phyloP scores from a whole-genome alignment of 2,329 filamentous ascomycete species.

The Ilyonectria robusta region DNA sequence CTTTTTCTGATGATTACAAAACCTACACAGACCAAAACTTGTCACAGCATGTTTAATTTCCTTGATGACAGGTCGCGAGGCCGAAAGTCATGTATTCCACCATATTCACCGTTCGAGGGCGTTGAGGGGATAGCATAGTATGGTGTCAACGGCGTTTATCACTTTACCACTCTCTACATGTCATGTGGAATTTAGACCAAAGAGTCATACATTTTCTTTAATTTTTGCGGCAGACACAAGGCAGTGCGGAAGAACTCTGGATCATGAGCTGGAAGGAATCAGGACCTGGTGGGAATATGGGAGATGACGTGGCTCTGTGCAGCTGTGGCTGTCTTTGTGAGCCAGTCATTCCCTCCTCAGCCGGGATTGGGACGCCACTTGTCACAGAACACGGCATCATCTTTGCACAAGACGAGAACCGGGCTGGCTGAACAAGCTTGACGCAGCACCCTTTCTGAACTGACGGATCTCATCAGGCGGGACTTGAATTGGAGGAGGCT shows the following conservation, averaged over 20 bases:
- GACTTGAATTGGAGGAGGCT: constrained; percentile 28
- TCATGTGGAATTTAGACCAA: constrained; percentile 54
- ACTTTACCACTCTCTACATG: constrained; percentile 55
- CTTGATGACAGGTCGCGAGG: constrained; percentile 43
- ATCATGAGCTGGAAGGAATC: constrained; percentile 37
- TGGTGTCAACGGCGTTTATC: constrained; percentile 69
- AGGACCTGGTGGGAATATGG: constrained; percentile 31
- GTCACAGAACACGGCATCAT: constrained; percentile 37
- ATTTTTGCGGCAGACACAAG: constrained; percentile 42
- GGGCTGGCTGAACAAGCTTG: constrained; percentile 32
- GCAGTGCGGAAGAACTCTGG: constrained; percentile 28
- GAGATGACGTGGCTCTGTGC: constrained; percentile 39
- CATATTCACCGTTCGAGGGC: constrained; percentile 65
- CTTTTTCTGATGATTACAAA: constrained; percentile 85
- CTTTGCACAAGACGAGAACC: constrained; percentile 35
- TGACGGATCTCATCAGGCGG: constrained; percentile 19
- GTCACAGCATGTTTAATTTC: constrained; percentile 47
- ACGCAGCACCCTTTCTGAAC: constrained; percentile 11
- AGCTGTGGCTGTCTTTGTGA: constrained; percentile 35
- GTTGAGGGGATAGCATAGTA: constrained; percentile 71
- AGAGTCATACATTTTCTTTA: constrained; percentile 56
- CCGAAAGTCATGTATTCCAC: constrained; percentile 65
- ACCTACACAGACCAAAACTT: constrained; percentile 43
- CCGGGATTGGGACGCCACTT: constrained; percentile 37
- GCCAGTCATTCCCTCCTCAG: constrained; percentile 33